phyloP scores from a whole-genome alignment of 176 grass and related monocot genomes.

The Phyllostachys edulis region DNA sequence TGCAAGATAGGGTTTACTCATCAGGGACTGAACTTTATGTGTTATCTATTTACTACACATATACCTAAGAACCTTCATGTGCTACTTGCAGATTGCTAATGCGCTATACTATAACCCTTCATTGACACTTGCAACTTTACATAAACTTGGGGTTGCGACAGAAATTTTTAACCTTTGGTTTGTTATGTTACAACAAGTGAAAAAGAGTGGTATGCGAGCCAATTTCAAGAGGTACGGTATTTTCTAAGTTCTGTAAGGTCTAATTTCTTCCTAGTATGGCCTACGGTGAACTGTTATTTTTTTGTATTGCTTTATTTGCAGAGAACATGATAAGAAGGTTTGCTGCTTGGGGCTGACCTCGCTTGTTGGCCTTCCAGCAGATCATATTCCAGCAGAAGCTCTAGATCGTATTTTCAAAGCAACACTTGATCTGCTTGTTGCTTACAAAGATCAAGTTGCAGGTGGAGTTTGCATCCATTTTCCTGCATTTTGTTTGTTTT shows the following conservation, averaged over 20 bases:
- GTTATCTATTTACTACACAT: slow-evolving; percentile 14
- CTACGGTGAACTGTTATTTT: neutral
- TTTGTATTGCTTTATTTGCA: slow-evolving; percentile 48
- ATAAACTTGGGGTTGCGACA: slow-evolving; percentile 68
- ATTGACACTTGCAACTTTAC: slow-evolving; percentile 64
- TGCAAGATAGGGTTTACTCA: neutral
- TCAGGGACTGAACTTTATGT: neutral
- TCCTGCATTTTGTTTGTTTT: neutral
- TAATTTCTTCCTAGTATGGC: neutral
- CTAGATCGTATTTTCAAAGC: slow-evolving; percentile 81
- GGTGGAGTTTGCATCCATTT: slow-evolving; percentile 50
- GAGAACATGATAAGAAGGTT: slow-evolving; percentile 87
- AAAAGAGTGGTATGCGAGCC: slow-evolving; percentile 63
- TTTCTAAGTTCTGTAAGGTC: neutral
- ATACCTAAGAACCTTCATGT: slow-evolving; percentile 21
- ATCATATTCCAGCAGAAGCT: slow-evolving; percentile 79
- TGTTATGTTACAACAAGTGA: slow-evolving; percentile 73
- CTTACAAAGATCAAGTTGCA: slow-evolving; percentile 95
- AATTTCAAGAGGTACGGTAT: slow-evolving; percentile 73
- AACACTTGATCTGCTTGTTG: slow-evolving; percentile 76
- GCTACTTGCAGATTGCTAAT: slow-evolving; percentile 70
- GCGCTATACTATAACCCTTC: slow-evolving; percentile 74
- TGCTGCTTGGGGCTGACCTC: slow-evolving; percentile 80
- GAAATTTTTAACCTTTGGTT: slow-evolving; percentile 87
- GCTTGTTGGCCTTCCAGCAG: slow-evolving; percentile 73